Evolutionary conservation across 257 asterid genomes (phyloP).

Genomic region (Nicotiana sylvestris): DNA sequence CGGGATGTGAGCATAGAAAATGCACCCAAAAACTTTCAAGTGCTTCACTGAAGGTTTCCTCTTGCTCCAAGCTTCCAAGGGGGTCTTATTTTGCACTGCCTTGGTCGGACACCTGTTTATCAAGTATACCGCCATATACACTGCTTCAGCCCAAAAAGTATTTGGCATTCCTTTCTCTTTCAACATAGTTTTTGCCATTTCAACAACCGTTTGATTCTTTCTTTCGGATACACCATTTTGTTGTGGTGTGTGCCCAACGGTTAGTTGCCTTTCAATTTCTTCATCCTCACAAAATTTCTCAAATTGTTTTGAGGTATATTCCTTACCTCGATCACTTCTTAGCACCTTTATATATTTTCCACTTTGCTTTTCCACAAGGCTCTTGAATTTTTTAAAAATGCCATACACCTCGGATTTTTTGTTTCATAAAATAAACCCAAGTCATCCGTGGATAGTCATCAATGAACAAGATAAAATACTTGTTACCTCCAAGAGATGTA

Average conservation of each 20-base stretch:
- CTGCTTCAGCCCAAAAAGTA: neutral
- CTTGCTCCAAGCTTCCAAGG: neutral
- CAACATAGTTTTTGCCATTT: neutral
- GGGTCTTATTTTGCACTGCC: neutral
- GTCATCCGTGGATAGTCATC: neutral
- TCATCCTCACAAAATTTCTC: neutral
- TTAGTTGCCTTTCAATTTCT: neutral
- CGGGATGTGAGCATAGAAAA: neutral
- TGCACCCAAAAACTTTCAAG: neutral
- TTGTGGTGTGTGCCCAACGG: neutral
- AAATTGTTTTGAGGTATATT: neutral
- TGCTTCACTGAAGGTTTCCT: neutral
- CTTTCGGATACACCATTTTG: neutral
- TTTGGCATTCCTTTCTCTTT: neutral
- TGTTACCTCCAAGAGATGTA: slow-evolving; percentile 3
- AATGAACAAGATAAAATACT: neutral
- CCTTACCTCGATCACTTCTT: slow-evolving; percentile 2
- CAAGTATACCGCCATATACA: neutral
- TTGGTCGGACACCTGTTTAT: neutral
- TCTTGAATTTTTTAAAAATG: neutral
- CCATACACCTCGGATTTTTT: neutral
- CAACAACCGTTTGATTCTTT: neutral
- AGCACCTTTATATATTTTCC: neutral
- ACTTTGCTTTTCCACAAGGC: neutral
- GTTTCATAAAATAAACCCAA: neutral